Base-by-base conservation (phyloP, 352 stramenopile genomes). In the Phytophthora multivora region DNA sequence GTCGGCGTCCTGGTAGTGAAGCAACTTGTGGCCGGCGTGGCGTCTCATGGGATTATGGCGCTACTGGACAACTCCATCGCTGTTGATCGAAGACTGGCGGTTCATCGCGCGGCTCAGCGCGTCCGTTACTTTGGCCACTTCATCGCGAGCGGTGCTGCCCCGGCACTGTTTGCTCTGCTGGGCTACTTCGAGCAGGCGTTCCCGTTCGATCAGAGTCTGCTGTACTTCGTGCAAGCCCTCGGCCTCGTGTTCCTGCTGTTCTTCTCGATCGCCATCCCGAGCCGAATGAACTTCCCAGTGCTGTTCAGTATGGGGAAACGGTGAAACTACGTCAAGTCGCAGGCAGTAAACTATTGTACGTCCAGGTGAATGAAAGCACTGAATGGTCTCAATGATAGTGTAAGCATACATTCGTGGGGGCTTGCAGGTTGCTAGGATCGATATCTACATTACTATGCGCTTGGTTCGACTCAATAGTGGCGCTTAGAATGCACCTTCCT, bases 51-150 rank as follows among this genome's bases (percentile, higher is more conserved):
- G 1, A 53, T 93, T 12, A 78, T 90, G 63, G 64, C 75, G 19
- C 39, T 93, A 26, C 63, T 93, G 25, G 85, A 93, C 73, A 91
- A 93, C 63, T 93, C 85, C 16, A 90, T 93, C 39, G 73, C 79
- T 0, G 74, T 91, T 11, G 83, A 93, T 58, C 70, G 83, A 2
- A 80, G 85, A 11, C 65, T 93, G 19, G 66, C 80, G 5, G 83
- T 88, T n/a, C 81, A 93, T 69, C 79, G 85, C 5, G 77, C 81
- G 2, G 77, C 77, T 2, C 80, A 91, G 42, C 56, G 87, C 13
- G 76, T 91, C 19, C 68, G 66, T 28, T 93, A 93, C 59, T 61
- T 61, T 2, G 75, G 77, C 16, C 60, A 79, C 18, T 79, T 93
- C 28, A 64, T 93, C 19, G 74, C 79, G 7, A 83, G 79, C 21